These are phyloP conservation scores for Paspalum notatum DNA, from an alignment of 176 grass and related monocot species.

Conservation along the genomic window DNA sequence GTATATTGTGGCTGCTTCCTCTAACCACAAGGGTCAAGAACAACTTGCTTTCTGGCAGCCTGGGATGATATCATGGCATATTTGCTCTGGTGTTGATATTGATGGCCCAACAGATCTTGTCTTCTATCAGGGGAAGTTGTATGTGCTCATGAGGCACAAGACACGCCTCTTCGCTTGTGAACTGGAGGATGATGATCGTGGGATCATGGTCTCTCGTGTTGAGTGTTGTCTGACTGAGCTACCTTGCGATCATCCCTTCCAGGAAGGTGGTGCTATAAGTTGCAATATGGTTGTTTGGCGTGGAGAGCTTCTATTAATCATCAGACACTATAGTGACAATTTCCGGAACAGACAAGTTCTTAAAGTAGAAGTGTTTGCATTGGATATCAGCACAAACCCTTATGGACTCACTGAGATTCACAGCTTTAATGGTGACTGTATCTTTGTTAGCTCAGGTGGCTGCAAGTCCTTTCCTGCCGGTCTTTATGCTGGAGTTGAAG, in stretches of 20 bases:
- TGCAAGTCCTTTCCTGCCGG: slow-evolving; percentile 39
- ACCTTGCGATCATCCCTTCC: neutral
- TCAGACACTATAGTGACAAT: neutral
- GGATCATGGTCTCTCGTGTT: too few species aligned
- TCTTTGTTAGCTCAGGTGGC: neutral
- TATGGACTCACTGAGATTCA: slow-evolving; percentile 6
- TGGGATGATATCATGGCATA: slow-evolving; percentile 6
- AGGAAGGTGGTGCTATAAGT: neutral
- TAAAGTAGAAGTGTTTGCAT: slow-evolving; percentile 20
- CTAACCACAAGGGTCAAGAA: neutral
- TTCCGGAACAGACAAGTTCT: neutral
- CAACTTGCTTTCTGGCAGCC: neutral
- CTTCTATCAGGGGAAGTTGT: slow-evolving; percentile 26
- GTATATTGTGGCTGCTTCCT: slow-evolving; percentile 6
- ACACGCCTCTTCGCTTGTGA: neutral
- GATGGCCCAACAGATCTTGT: neutral
- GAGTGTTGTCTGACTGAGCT: neutral
- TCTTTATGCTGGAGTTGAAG: slow-evolving; percentile 14
- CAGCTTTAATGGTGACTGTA: slow-evolving; percentile 21
- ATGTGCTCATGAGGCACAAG: neutral
- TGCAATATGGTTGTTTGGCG: slow-evolving; percentile 31
- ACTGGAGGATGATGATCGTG: neutral
- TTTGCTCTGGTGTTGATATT: neutral
- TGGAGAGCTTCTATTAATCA: slow-evolving; percentile 22
- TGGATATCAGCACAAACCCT: slow-evolving; percentile 35